Evolutionary conservation across 1,139 yeast genomes (phyloP).

Genomic region (Hansenula lynferdii): DNA sequence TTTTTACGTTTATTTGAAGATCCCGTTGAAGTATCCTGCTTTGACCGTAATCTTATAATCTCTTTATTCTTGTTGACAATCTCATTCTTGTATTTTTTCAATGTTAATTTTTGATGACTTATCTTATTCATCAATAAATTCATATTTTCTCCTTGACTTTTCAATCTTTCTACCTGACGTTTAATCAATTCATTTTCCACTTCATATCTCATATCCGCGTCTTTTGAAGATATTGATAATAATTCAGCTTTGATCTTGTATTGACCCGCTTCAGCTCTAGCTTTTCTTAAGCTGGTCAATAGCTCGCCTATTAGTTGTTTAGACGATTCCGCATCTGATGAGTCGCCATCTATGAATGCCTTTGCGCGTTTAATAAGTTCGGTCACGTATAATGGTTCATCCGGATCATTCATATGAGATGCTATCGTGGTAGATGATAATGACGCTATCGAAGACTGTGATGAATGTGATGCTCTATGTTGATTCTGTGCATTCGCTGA

Average conservation of each 20-base stretch:
- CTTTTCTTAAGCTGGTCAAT: constrained; percentile 9
- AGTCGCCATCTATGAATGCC: background rate
- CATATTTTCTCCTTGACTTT: constrained; percentile 26
- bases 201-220: constrained; percentile 31
- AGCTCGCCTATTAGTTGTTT: constrained; percentile 7
- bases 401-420: background rate
- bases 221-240: constrained; percentile 19
- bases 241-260: constrained; percentile 19
- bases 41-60: constrained; percentile 25
- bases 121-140: constrained; percentile 33
- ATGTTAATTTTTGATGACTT: constrained; percentile 33
- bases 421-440: background rate
- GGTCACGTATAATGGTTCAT: background rate
- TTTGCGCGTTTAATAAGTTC: constrained; percentile 2
- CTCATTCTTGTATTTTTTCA: constrained; percentile 38
- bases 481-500: background rate
- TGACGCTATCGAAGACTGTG: constrained; percentile 1
- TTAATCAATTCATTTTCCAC: constrained; percentile 41
- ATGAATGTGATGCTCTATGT: background rate
- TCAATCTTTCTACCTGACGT: constrained; percentile 44
- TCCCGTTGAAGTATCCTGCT: background rate
- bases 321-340: constrained; percentile 3
- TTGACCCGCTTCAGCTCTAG: constrained; percentile 17
- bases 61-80: constrained; percentile 38
- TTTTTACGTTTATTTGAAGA: constrained; percentile 7